Base-by-base conservation (phyloP, 495 filamentous ascomycete genomes). In the Podospora pseudoanserina region DNA sequence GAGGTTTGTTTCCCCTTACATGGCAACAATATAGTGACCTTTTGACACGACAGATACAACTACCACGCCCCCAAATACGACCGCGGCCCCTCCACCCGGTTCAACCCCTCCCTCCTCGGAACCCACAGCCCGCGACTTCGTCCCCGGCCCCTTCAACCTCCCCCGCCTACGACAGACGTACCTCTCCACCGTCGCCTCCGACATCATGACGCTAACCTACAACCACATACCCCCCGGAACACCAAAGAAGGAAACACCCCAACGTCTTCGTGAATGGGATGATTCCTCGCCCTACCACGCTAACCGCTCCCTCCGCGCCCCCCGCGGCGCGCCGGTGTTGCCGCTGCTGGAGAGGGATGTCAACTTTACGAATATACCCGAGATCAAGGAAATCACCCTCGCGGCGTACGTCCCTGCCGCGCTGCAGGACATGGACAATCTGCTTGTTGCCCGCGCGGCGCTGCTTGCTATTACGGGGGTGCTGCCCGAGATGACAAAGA, bases 21-120 rank as follows among this genome's bases (percentile, higher is more conserved):
- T 20, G 5, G 5, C 54, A 64, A 64, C 30, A 23, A 34, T 19
- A 28, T 20, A 32, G 4, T 32, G 30, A 32, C 44, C 26, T 16
- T 26, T 27, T 16, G 15, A 56, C 44, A 62, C 18, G n/a, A n/a
- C 3, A 96, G 93, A 84, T 99, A 97, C 80, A 90, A 93, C 80
- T 97, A 89, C 79, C 91, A 91, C 58, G 87, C 95, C 55, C 96
- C 96, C 55, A 92, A 94, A 78, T 98, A 91, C 85, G 86, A 96
- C 79, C 91, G 95, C 76, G 95, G 95, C 65, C 93, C 60, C 85
- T 98, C 53, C 93, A 97, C 75, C 96, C 95, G 57, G 88, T 96
- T 75, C 91, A 96, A 78, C 89, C 91, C 18, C 95, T 92, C 4
- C 85, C 13, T 84, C 89, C 58, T 95, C 95, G 49, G 89, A 93